Base-by-base conservation (phyloP, 2,329 filamentous ascomycete species). In the Alternaria hordeiaustralica region DNA sequence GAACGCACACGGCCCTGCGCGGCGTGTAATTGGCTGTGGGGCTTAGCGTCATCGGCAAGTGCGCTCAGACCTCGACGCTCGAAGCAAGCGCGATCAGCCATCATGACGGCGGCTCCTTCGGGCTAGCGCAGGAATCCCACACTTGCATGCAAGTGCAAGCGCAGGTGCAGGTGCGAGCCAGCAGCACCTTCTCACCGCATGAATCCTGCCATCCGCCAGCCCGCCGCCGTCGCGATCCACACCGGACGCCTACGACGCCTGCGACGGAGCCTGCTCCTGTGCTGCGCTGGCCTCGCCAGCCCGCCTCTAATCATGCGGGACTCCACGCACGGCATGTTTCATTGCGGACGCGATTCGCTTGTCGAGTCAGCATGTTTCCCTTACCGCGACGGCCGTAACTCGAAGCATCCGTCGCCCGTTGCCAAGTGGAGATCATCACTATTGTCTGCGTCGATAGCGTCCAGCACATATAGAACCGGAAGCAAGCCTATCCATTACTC, bases 391-490 rank as follows among this genome's bases (percentile, higher is more conserved):
- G 25, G 51, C 64, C 64, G 63, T 67, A 67, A 64, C 65, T 63
- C 68, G 58, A 54, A 50, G 63, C 57, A 51, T 62, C 57, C 55
- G 55, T 54, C 57, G 64, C 67, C 69, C 64, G 68, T 73, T 75
- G 73, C 73, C 73, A 71, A 76, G 73, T 63, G 66, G 63, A 61
- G 66, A 68, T 71, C 70, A 68, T 69, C 69, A 58, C 25, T 66
- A 65, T 74, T 70, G 64, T 71, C 60, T 74, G 73, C 70, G 66
- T 65, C 67, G 36, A 63, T 65, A 70, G 66, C 60, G 64, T 56
- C 61, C 58, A 49, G 49, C 60, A 59, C 49, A 63, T 57, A 61
- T 66, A 58, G 56, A 61, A 47, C 55, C 62, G 46, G 58, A 59
- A 56, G 62, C 64, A 60, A 36, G 58, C 61, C 61, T 62, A 51